phyloP scores from a whole-genome alignment of 192 early-diverging fungal genomes.

The Neocallimastix lanati region DNA sequence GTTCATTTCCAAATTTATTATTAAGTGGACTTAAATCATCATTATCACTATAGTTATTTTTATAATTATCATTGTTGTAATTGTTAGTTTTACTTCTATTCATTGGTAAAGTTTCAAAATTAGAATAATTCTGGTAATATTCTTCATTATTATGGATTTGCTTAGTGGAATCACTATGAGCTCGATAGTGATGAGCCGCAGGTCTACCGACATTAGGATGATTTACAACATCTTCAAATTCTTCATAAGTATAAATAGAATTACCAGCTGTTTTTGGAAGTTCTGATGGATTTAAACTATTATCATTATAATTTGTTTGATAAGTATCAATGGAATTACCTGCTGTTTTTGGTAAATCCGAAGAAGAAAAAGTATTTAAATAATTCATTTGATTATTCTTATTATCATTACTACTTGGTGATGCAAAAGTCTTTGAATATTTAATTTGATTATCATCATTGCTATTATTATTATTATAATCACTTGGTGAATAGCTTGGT shows the following conservation, averaged over 20 bases:
- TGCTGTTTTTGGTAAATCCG: no score
- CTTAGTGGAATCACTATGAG: neutral
- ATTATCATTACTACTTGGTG: neutral
- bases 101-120: neutral
- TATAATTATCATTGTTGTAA: no score
- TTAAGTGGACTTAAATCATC: neutral
- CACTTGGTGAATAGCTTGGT: no score
- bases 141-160: neutral
- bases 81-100: neutral
- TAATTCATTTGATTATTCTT: no score
- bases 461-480: no score
- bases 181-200: neutral
- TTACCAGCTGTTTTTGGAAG: neutral
- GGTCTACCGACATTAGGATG: neutral
- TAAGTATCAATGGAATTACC: no score
- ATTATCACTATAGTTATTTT: no score
- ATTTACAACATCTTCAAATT: neutral
- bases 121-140: neutral
- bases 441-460: no score
- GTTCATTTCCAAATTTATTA: neutral
- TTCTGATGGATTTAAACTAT: neutral
- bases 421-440: neutral
- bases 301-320: no score
- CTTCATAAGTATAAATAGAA: neutral
- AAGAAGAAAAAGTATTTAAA: no score